phyloP scores from a whole-genome alignment of 768 basidiomycete species.

The Auricularia sp. region DNA sequence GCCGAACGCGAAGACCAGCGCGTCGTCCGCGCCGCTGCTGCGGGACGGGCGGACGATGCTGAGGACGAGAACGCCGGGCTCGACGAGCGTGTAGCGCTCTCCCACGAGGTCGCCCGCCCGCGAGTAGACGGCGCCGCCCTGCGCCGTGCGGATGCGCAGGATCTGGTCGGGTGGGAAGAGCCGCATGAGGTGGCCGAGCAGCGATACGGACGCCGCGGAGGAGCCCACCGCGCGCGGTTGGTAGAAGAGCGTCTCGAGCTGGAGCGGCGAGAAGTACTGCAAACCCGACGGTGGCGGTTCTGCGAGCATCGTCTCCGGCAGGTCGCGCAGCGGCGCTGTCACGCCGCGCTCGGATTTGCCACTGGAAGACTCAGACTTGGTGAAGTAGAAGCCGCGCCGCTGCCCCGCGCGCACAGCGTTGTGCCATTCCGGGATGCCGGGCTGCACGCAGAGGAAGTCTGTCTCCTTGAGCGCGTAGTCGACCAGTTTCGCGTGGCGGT shows the following conservation, averaged over 20 bases:
- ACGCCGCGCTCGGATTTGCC: too few species aligned
- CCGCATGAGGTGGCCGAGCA: slow-evolving; percentile 14
- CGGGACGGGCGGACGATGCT: not conserved
- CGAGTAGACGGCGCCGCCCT: slow-evolving; percentile 9
- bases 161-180: slow-evolving; percentile 3
- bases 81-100: slow-evolving; percentile 5
- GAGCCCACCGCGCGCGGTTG: slow-evolving; percentile 13
- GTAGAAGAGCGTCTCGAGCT: slow-evolving; percentile 14
- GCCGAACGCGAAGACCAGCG: not conserved
- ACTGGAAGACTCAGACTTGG: not conserved
- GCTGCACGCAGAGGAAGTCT: not conserved
- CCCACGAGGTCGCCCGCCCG: not conserved
- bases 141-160: slow-evolving; percentile 8
- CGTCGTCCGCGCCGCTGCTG: not conserved
- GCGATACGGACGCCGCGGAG: slow-evolving; percentile 8
- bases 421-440: not conserved
- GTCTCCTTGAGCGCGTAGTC: slow-evolving; percentile 6
- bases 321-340: slow-evolving; percentile 7
- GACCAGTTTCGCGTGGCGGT: slow-evolving; percentile 12
- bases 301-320: slow-evolving; percentile 13
- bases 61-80: slow-evolving; percentile 6
- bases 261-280: slow-evolving; percentile 2
- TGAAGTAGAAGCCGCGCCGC: not conserved
- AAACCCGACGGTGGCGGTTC: slow-evolving; percentile 1
- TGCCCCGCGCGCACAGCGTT: not conserved